These are phyloP conservation scores for Endothia cerciana DNA, from an alignment of 2,329 filamentous ascomycete genomes.

Conservation along the genomic window DNA sequence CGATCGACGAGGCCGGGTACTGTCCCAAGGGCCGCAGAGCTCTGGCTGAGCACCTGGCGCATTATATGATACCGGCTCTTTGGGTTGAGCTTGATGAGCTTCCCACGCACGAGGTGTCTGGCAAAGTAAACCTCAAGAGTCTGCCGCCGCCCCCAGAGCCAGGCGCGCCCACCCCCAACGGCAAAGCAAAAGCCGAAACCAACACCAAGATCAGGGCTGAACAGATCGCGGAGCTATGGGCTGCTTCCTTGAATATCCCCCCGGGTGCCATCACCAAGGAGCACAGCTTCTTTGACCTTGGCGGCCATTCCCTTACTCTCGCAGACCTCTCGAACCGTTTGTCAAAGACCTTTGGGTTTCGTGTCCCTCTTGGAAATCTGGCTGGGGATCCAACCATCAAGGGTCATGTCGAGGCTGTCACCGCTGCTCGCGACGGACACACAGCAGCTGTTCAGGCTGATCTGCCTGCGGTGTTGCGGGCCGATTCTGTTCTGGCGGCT, in stretches of 20 bases:
- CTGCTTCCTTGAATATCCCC: constrained; percentile 69
- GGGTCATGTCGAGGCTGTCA: constrained; percentile 74
- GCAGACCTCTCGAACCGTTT: constrained; percentile 75
- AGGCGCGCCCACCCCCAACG: constrained; percentile 38
- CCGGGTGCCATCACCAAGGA: constrained; percentile 65
- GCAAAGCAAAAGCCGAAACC: constrained; percentile 49
- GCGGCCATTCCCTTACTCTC: constrained; percentile 78
- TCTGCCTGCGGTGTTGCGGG: constrained; percentile 68
- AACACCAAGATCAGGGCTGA: constrained; percentile 69
- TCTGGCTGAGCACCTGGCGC: constrained; percentile 69
- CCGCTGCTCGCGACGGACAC: constrained; percentile 71
- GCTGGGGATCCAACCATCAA: constrained; percentile 73
- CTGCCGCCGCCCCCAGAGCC: constrained; percentile 65
- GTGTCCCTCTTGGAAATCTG: constrained; percentile 71
- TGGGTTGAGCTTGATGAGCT: constrained; percentile 75
- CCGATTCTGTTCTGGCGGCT: constrained; percentile 68
- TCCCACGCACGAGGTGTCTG: constrained; percentile 78
- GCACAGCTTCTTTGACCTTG: constrained; percentile 81
- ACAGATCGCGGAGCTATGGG: constrained; percentile 73
- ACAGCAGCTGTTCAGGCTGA: constrained; percentile 77
- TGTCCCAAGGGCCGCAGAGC: constrained; percentile 70
- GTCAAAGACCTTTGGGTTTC: constrained; percentile 72
- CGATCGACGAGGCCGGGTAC: constrained; percentile 72
- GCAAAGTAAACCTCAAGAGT: constrained; percentile 75
- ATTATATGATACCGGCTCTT: constrained; percentile 81